A percentile compares a stretch with the other conserved stretches of the same genome.
These are phyloP conservation scores for Suillus variegatus DNA, from an alignment of 768 basidiomycete genomes.

Conservation along the genomic window DNA sequence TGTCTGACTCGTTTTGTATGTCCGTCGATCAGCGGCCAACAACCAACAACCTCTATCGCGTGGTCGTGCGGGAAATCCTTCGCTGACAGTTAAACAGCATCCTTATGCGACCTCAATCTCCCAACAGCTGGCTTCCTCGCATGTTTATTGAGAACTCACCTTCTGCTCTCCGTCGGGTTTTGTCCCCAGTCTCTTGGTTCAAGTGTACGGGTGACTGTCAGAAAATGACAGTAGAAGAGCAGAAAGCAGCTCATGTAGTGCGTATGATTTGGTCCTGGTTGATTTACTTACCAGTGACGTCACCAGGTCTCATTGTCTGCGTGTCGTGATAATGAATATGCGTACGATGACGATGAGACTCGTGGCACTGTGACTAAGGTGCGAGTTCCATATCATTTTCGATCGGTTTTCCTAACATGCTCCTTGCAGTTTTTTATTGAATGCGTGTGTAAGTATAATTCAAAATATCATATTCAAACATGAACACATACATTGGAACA, in stretches of 20 bases:
- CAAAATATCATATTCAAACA: background rate
- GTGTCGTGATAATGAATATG: slow-evolving; percentile 27
- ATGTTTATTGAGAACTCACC: slow-evolving; percentile 23
- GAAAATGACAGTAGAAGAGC: slow-evolving; percentile 6
- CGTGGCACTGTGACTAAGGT: slow-evolving; percentile 25
- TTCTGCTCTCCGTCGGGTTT: slow-evolving; percentile 13
- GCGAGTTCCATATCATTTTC: background rate
- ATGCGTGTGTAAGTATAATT: slow-evolving; percentile 22
- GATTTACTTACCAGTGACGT: background rate
- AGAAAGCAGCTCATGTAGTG: slow-evolving; percentile 24
- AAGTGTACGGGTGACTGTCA: slow-evolving; percentile 23
- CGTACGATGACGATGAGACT: slow-evolving; percentile 20
- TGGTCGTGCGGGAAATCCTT: slow-evolving; percentile 1
- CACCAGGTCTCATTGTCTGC: slow-evolving; percentile 30
- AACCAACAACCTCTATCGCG: background rate
- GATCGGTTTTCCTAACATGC: slow-evolving; percentile 4
- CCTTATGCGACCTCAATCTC: slow-evolving; percentile 5
- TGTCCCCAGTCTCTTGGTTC: slow-evolving; percentile 20
- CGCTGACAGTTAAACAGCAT: background rate
- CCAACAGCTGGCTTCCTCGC: slow-evolving; percentile 1
- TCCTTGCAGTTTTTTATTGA: slow-evolving; percentile 29
- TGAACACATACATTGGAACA: background rate
- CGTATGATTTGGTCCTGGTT: slow-evolving; percentile 8
- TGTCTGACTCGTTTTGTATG: background rate
- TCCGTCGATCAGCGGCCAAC: background rate